Conservation (phyloP, 345 rosid species). For the Linum usitatissimum region DNA sequence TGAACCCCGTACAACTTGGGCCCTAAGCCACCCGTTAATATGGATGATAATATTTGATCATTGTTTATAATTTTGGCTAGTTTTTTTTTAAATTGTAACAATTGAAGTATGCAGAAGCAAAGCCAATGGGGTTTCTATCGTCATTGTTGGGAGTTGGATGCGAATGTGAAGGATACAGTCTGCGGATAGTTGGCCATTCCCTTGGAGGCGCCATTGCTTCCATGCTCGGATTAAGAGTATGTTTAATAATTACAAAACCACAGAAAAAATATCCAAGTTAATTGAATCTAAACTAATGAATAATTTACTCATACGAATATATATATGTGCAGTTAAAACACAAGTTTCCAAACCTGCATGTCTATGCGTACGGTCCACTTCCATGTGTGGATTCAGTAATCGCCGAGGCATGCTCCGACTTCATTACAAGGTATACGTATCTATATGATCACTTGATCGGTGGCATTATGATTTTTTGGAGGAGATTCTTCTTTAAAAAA, state of each 20-base stretch:
- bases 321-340: constrained; percentile 37
- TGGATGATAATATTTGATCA: no score
- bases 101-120: constrained; percentile 25
- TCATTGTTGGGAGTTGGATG: constrained; percentile 73
- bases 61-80: no score
- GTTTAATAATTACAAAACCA: no score
- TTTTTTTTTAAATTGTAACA: no score
- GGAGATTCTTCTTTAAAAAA: no score
- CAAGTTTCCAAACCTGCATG: constrained; percentile 56
- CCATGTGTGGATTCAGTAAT: constrained; percentile 68
- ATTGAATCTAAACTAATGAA: no score
- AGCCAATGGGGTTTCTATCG: constrained; percentile 49
- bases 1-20: no score
- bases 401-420: constrained; percentile 72
- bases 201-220: constrained; percentile 90
- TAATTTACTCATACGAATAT: not conserved
- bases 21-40: no score
- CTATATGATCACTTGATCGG: no score
- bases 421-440: constrained; percentile 63
- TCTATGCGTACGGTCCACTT: constrained; percentile 73
- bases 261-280: no score
- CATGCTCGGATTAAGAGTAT: constrained; percentile 71
- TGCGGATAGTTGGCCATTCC: constrained; percentile 79
- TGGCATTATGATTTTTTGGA: no score
- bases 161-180: constrained; percentile 77